A percentile compares a stretch with the other conserved stretches of the same genome.
These are phyloP conservation scores for Phaeotremella skinneri DNA, from an alignment of 768 basidiomycete genomes.

Conservation along the genomic window DNA sequence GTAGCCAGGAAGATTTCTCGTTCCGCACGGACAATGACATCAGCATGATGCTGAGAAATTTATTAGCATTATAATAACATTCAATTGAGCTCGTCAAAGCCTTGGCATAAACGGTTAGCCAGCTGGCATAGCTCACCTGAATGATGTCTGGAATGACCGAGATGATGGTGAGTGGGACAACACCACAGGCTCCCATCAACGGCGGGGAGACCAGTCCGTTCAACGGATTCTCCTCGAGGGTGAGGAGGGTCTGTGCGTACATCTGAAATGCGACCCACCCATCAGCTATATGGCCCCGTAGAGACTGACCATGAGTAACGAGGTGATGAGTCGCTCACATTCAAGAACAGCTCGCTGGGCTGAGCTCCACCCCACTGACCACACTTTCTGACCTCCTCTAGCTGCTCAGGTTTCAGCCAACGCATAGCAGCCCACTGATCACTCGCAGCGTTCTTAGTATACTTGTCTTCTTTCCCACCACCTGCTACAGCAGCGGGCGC, in stretches of 20 bases:
- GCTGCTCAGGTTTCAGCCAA: constrained; percentile 14
- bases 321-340: constrained; percentile 11
- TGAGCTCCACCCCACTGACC: constrained; percentile 18
- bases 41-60: constrained; percentile 30
- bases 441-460: constrained; percentile 19
- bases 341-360: constrained; percentile 24
- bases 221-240: constrained; percentile 23
- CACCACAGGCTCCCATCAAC: constrained; percentile 24
- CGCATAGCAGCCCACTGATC: constrained; percentile 21
- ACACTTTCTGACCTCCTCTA: constrained; percentile 19
- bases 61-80: background rate
- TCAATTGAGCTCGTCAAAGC: background rate
- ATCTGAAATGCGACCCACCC: constrained; percentile 5
- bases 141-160: constrained; percentile 41
- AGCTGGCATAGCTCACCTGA: constrained; percentile 14
- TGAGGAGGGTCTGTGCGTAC: constrained; percentile 24
- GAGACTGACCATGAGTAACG: background rate
- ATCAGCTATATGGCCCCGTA: too few relatives aligned
- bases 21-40: constrained; percentile 34
- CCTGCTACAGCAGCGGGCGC: constrained; percentile 4
- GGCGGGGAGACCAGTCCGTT: constrained; percentile 29
- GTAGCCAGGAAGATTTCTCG: constrained; percentile 37
- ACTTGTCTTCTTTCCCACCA: constrained; percentile 10
- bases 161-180: constrained; percentile 34
- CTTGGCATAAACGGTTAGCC: background rate